Conservation (phyloP, 192 early-diverging fungal genomes). For the Dissophora ornata region DNA sequence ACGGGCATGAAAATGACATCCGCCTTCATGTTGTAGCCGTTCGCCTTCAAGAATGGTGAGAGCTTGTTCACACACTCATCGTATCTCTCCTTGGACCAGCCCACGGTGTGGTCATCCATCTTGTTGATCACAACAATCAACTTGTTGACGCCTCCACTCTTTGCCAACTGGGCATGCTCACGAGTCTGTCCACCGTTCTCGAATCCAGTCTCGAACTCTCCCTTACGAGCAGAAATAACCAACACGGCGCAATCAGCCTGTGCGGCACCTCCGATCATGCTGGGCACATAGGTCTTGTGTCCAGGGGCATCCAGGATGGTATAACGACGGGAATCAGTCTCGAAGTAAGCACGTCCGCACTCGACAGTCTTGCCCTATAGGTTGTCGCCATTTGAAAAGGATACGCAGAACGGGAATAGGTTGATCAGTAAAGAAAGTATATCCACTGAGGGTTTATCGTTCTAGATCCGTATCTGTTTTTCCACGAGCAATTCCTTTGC, state of each 20-base stretch:
- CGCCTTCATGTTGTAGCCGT: slow-evolving; percentile 85
- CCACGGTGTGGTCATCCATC: slow-evolving; percentile 99
- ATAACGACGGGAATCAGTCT: slow-evolving; percentile 93
- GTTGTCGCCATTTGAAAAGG: slow-evolving; percentile 1
- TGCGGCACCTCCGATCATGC: slow-evolving; percentile 96
- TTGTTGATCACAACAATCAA: slow-evolving; percentile 98
- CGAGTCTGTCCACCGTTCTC: slow-evolving; percentile 98
- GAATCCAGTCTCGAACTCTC: slow-evolving; percentile 99
- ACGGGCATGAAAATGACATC: slow-evolving; percentile 93
- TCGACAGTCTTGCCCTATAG: slow-evolving; percentile 95
- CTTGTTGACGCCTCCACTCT: slow-evolving; percentile 95
- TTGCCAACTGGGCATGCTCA: slow-evolving; percentile 97
- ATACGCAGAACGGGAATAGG: too few species aligned
- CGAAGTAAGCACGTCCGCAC: slow-evolving; percentile 97
- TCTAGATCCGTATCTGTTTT: background rate
- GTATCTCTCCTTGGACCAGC: slow-evolving; percentile 92
- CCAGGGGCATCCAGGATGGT: slow-evolving; percentile 99
- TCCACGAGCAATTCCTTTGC: too few species aligned
- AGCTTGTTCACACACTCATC: slow-evolving; percentile 91
- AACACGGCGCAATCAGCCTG: slow-evolving; percentile 97
- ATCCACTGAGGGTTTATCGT: too few species aligned
- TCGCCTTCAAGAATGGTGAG: slow-evolving; percentile 88
- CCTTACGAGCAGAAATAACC: slow-evolving; percentile 96
- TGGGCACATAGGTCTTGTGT: slow-evolving; percentile 98
- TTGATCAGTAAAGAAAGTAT: too few species aligned